Conservation (phyloP, 2,329 filamentous ascomycete genomes). For the Acephala macrosclerotiorum region DNA sequence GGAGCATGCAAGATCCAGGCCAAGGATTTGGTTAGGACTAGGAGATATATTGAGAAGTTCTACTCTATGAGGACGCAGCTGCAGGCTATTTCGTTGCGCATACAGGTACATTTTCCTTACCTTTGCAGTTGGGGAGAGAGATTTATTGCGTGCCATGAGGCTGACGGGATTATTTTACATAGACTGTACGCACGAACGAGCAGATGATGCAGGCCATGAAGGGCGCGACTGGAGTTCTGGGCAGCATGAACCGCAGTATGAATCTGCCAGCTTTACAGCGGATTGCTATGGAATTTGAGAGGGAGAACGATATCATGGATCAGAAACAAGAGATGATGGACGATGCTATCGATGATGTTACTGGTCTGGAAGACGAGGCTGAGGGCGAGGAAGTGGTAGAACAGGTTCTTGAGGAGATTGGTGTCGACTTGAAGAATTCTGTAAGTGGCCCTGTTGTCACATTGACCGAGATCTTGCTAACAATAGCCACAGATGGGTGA, state of each 20-base stretch:
- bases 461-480: conserved; percentile 22
- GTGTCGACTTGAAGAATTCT: conserved; percentile 87
- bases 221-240: conserved; percentile 88
- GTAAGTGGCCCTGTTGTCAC: conserved; percentile 61
- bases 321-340: conserved; percentile 99
- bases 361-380: conserved; percentile 87
- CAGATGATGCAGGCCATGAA: conserved; percentile 99
- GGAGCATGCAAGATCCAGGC: conserved; percentile 99
- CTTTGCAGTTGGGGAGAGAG: conserved; percentile 2
- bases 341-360: conserved; percentile 96
- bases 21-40: conserved; percentile 92
- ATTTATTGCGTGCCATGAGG: background rate
- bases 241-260: conserved; percentile 98
- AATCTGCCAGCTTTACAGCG: conserved; percentile 94
- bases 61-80: conserved; percentile 97
- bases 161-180: conserved; percentile 18
- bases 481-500: conserved; percentile 76
- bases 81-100: conserved; percentile 92
- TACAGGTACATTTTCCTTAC: conserved; percentile 71
- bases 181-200: conserved; percentile 98
- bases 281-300: conserved; percentile 99
- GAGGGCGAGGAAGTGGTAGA: conserved; percentile 97
- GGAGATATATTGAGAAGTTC: conserved; percentile 97
- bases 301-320: conserved; percentile 99
- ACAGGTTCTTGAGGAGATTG: conserved; percentile 95